Evolutionary conservation across 2,329 filamentous ascomycete genomes (phyloP), one percentile per base, ranked within the genome.

Genomic region (Aspergillus jensenii): DNA sequence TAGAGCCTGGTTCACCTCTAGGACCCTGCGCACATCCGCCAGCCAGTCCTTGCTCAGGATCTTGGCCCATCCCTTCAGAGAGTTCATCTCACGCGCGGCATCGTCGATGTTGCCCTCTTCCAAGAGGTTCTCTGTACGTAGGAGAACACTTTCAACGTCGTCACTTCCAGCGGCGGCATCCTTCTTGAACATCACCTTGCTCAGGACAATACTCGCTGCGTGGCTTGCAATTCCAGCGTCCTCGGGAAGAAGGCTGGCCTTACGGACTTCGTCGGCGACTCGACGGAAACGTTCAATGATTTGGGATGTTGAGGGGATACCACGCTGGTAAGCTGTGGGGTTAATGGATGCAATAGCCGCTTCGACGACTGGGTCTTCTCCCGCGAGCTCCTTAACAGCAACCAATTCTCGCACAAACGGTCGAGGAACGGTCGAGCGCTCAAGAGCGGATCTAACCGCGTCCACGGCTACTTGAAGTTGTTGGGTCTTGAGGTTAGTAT

Each of bases 341-440:
- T 96, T 96, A 76, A 99, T 96, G 31, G 92, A 96, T n/a, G 90
- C 90, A 68, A 99, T 96, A 59, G 95, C 95, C 4, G 93, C 93
- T 67, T 91, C 88, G 59, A 99, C 91, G 6, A 98, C 89, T 1
- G 90, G 81, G 72, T 96, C 90, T 52, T 91, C 89, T 31, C 84
- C 83, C 4, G 91, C 91, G 65, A 96, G 90, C 76, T 97, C 92
- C 79, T 96, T 96, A 55, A 99, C 85, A 3, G 95, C 95, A 19
- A 96, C 91, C 14, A 99, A 87, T 79, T 99, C 95, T 62, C 88
- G 87, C 69, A 96, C 85, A 74, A 99, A 99, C 4, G 95, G 95
- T 43, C 86, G 84, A 19, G 93, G 90, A 67, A 87, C 83, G 44
- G 87, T 80, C 12, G 88, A 83, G 63, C 89, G 88, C 71, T 92